Evolutionary conservation across 768 basidiomycete genomes (phyloP), one percentile per base, ranked within the genome.

Genomic region (Pleurotus cornucopiae): DNA sequence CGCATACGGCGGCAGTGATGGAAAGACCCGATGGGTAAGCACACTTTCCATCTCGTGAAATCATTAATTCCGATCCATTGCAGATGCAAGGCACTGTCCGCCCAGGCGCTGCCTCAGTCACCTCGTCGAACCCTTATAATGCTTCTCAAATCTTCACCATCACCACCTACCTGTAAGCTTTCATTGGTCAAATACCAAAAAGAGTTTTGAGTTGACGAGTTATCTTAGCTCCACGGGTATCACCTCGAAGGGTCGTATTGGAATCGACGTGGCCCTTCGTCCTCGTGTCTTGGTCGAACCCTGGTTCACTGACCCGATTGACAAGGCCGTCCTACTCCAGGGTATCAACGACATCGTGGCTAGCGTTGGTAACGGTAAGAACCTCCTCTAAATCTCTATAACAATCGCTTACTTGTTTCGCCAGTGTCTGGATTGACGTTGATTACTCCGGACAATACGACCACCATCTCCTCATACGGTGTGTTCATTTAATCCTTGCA

Each of bases 1-100:
- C 43, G 76, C 82, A 0, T 77, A 77, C 58, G 60, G 63, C 20
- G 77, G 76, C 7, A 64, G 69, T 14, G 83, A 84, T 57, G 67
- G 71, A 11, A 72, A 64, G 46, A 77, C 76, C 2, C 78, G 82
- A 51, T 83, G 73, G 64, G 79, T 79, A 64, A n/a, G 75, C 65
- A 2, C 26, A 13, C n/a, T 51, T 39, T 37, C n/a, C 25, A 12
- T 18, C 6, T 11, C 40, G 21, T 59, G 38, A 34, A 45, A 25
- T 47, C 45, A n/a, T 43, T 25, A 21, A 46, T 43, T n/a, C 26
- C 51, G 21, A 13, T 46, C 9, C 58, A 34, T 0, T 34, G 30
- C 2, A 83, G 82, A 61, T 80, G 43, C 84, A 86, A 77, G 84
- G 84, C 37, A 85, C 83, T 11, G 82, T 77, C 37, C 79, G 83